These are phyloP conservation scores for Russula vinacea DNA, from an alignment of 768 basidiomycete genomes.

Conservation along the genomic window DNA sequence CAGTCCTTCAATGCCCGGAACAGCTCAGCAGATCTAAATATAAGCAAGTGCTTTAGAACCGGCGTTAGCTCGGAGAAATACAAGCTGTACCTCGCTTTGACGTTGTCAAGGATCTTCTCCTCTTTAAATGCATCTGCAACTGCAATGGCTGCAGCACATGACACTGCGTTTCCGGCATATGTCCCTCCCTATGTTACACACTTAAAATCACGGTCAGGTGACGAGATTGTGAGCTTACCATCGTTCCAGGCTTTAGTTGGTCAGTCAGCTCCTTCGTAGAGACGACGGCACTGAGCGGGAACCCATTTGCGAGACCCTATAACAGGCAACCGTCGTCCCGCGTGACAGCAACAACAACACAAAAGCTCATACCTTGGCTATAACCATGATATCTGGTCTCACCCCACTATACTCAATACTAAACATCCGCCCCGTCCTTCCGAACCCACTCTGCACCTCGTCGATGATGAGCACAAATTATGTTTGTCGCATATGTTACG, in stretches of 20 bases:
- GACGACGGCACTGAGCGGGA: conserved; percentile 86
- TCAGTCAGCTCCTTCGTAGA: conserved; percentile 75
- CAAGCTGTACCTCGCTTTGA: conserved; percentile 54
- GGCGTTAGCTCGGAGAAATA: conserved; percentile 1
- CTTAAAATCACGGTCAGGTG: neutral
- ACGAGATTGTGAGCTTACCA: conserved; percentile 46
- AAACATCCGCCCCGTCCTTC: conserved; percentile 79
- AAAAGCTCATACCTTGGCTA: conserved; percentile 70
- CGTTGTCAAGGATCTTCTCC: conserved; percentile 82
- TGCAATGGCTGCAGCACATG: conserved; percentile 88
- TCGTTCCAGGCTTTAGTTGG: conserved; percentile 70
- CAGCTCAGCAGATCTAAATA: conserved; percentile 66
- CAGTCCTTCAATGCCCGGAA: conserved; percentile 57
- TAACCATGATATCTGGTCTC: conserved; percentile 80
- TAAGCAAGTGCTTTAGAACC: neutral
- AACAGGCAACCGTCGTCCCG: neutral
- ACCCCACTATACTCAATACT: conserved; percentile 82
- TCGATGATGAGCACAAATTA: conserved; percentile 81
- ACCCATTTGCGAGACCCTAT: conserved; percentile 84
- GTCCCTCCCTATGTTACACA: conserved; percentile 62
- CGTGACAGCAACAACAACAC: neutral
- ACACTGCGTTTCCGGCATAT: conserved; percentile 88
- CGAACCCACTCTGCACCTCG: conserved; percentile 90
- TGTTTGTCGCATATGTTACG: conserved; percentile 87
- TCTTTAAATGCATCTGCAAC: conserved; percentile 72